Base-by-base conservation (phyloP, 1,284 basidiomycete species). In the Apiotrichum mycotoxinovorans region DNA sequence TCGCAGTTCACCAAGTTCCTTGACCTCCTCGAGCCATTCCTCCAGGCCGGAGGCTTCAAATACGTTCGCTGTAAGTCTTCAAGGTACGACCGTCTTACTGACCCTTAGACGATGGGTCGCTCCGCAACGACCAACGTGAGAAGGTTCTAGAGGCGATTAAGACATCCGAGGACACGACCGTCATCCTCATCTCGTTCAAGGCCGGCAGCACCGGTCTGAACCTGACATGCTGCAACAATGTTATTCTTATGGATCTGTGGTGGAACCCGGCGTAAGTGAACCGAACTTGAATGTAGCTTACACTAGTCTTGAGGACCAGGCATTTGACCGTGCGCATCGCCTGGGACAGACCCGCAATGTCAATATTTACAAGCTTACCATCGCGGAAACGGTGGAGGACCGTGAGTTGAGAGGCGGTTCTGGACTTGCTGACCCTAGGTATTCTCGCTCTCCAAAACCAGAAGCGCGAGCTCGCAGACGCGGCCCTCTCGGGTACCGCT, bases 171-270 rank as follows among this genome's bases (percentile, higher is more conserved):
- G 79, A 68, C 3, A 83, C 81, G 17, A 83, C 80, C 25, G 84
- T 95, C 38, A 97, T 98, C 58, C 78, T 98, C 60, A 95, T 98
- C 61, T 96, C 92, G 0, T 95, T 98, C 84, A 97, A 96, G 75
- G 91, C 93, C 15, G 93, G 93, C 2, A 89, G 87, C 69, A 92
- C 90, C 1, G 51, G 40, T 42, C 82, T 98, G 41, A 98, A 98
- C 73, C 72, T 98, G 67, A 97, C 93, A 0, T 87, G 86, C 52
- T 98, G 95, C 78, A 95, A 92, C 75, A 90, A 93, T 63, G 93
- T 96, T 49, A 88, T 96, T 64, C 81, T 97, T 7, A 84, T 90
- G 60, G 94, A 97, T 72, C 76, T 96, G 51, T 98, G 95, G 95
- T 97, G 92, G 77, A 94, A 93, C 74, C 89, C 89, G 15, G 89